Percentiles rank a stretch among this genome's conserved stretches.
Conservation (phyloP, 31 red algal species). For the Asparagopsis taxiformis region DNA sequence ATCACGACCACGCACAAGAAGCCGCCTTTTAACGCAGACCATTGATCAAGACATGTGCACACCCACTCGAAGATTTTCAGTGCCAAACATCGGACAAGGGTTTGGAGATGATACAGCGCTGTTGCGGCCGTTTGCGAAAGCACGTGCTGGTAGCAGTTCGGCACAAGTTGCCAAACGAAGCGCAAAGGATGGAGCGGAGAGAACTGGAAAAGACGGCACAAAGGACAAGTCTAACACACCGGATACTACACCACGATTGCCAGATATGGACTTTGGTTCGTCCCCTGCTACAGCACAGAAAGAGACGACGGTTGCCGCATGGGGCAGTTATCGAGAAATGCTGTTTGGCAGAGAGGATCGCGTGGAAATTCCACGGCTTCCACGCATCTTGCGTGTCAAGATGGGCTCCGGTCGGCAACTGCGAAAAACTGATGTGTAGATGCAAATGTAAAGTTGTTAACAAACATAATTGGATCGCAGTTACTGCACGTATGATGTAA, state of each 20-base stretch:
- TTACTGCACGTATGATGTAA: background rate
- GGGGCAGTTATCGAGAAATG: background rate
- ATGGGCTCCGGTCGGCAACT: constrained; percentile 41
- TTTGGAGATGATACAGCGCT: too few species aligned
- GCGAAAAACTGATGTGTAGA: constrained; percentile 38
- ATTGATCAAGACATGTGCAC: too few species aligned
- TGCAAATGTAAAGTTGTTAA: background rate
- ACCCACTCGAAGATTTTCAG: too few species aligned
- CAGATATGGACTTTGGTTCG: constrained; percentile 13
- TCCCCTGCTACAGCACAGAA: constrained; percentile 34
- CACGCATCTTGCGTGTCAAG: constrained; percentile 60
- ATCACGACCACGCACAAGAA: too few species aligned
- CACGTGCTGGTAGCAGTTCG: too few species aligned
- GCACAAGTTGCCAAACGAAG: too few species aligned
- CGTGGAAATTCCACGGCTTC: constrained; percentile 38
- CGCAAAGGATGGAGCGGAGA: background rate
- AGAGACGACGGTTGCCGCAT: background rate
- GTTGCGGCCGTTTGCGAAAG: too few species aligned
- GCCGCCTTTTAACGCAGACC: too few species aligned
- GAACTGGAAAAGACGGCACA: background rate
- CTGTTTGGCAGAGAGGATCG: constrained; percentile 33
- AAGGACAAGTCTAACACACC: background rate
- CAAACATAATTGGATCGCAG: background rate
- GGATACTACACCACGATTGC: background rate
- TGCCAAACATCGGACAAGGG: too few species aligned